Evolutionary conservation across 1,139 yeast species (phyloP).

Genomic region (Yamadazyma diddensiae): DNA sequence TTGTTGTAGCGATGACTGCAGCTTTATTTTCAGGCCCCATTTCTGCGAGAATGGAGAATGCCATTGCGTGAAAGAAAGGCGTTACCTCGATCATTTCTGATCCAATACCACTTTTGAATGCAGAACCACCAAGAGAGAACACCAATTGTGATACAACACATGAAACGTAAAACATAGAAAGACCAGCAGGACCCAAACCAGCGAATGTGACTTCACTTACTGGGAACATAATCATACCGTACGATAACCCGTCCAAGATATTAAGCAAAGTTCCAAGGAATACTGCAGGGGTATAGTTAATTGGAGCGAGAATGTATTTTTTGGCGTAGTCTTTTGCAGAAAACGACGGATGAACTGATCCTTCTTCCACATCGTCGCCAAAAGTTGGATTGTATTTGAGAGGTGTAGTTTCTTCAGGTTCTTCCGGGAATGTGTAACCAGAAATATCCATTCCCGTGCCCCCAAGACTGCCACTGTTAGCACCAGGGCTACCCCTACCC

Average conservation of each 20-base stretch:
- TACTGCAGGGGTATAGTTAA: slow-evolving; percentile 69
- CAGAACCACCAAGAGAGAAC: slow-evolving; percentile 86
- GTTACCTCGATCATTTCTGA: slow-evolving; percentile 98
- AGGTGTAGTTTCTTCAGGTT: slow-evolving; percentile 1
- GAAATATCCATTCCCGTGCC: too few species aligned
- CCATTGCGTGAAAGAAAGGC: slow-evolving; percentile 96
- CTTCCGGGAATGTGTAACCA: neutral
- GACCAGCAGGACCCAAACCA: slow-evolving; percentile 79
- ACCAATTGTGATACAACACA: slow-evolving; percentile 85
- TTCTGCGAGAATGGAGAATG: slow-evolving; percentile 59
- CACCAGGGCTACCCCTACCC: too few species aligned
- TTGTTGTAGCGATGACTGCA: slow-evolving; percentile 79
- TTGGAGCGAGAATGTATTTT: slow-evolving; percentile 31
- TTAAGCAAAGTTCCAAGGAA: slow-evolving; percentile 80
- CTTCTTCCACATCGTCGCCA: neutral
- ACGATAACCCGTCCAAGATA: slow-evolving; percentile 87
- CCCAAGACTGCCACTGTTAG: neutral
- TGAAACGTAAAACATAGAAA: slow-evolving; percentile 91
- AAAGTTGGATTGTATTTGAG: neutral
- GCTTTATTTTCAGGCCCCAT: slow-evolving; percentile 53
- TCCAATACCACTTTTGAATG: slow-evolving; percentile 86
- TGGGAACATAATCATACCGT: slow-evolving; percentile 97
- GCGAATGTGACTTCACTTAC: slow-evolving; percentile 76
- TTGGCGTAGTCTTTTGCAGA: neutral
- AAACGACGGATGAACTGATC: neutral